Percentiles rank a stretch among this genome's conserved stretches.
Conservation (phyloP, 345 rosid species). For the Pugionium dolabratum region DNA sequence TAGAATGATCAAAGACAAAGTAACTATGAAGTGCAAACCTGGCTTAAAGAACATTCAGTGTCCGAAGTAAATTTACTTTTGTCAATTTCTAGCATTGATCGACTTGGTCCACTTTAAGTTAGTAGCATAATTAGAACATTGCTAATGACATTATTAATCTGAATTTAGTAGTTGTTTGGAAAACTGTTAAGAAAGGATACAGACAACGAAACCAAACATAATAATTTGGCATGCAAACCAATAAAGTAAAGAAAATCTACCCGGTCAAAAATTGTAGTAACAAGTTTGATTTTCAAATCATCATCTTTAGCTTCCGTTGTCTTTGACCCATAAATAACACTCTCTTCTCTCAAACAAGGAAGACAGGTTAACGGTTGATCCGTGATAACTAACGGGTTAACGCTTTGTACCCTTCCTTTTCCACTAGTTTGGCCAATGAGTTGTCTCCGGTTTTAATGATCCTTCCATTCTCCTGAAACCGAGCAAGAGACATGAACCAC, state of each 20-base stretch:
- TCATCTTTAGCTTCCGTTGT: conserved; percentile 9
- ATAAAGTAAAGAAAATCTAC: conserved; percentile 24
- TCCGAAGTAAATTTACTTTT: conserved; percentile 54
- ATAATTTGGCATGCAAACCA: conserved; percentile 28
- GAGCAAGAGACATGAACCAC: conserved; percentile 23
- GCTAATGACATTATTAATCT: not conserved
- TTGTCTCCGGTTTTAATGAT: conserved; percentile 82
- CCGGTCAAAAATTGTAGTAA: conserved; percentile 17
- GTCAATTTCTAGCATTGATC: too few species aligned
- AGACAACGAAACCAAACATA: conserved; percentile 11
- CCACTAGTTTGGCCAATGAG: conserved; percentile 67
- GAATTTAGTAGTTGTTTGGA: conserved; percentile 5
- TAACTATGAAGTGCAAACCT: conserved; percentile 46
- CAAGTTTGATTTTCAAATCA: not conserved
- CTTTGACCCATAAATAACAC: conserved; percentile 20
- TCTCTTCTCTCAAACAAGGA: conserved; percentile 17
- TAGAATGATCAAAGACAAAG: not conserved
- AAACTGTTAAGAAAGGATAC: conserved; percentile 20
- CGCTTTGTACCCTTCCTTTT: conserved; percentile 84
- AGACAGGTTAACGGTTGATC: not conserved
- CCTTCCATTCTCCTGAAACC: conserved; percentile 74
- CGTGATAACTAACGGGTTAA: conserved; percentile 45
- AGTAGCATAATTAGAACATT: not conserved
- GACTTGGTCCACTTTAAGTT: too few species aligned
- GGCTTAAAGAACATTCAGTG: conserved; percentile 83